Base-by-base conservation (phyloP, 306 rosid genomes). In the Casuarina equisetifolia region DNA sequence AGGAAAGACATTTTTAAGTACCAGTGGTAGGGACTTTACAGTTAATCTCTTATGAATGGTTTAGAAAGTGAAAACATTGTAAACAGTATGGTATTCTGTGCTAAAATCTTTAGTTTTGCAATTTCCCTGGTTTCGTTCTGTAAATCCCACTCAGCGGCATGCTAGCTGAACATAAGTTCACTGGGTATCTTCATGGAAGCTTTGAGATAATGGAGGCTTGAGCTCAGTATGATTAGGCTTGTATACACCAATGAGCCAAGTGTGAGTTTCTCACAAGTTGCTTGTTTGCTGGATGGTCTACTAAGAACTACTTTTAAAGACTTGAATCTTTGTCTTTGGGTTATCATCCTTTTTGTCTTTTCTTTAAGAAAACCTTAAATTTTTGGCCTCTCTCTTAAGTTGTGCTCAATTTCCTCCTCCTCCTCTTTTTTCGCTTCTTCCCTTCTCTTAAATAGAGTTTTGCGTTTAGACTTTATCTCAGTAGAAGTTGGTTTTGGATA, bases 211-310 rank as follows among this genome's bases (percentile, higher is more conserved):
- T 2, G 10, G 19, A 45, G 35, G 9, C 42, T 58, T 69, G 57
- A 36, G 70, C 9, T 8, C 12, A n/a, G 59, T 49, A 59, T 78
- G n/a, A 19, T 70, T 32, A 57, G 63, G 32, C 39, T 77, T 68
- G 48, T 59, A 42, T 19, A 36, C 38, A 3, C 0, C 42, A 15
- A 61, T 77, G 68, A 39, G 43, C 55, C 10, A 25, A 76, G 43
- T 49, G 46, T 70, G 45, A 42, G 49, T 16, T 66, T 6, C 9
- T 17, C 17, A 66, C 35, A 66, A 64, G 70, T 66, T 40, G 48
- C 70, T 72, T 80, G 72, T 74, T 74, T 83, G 82, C 36, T 49
- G 46, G 55, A 49, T 36, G 53, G 76, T 72, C 59, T 54, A 17
- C 68, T 15, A 69, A 64, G 15, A 58, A 66, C 59, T 70, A 52